A percentile compares a stretch with the other conserved stretches of the same genome.
Evolutionary conservation across 768 basidiomycete genomes (phyloP).

Genomic region (Lanmaoa rubissima): DNA sequence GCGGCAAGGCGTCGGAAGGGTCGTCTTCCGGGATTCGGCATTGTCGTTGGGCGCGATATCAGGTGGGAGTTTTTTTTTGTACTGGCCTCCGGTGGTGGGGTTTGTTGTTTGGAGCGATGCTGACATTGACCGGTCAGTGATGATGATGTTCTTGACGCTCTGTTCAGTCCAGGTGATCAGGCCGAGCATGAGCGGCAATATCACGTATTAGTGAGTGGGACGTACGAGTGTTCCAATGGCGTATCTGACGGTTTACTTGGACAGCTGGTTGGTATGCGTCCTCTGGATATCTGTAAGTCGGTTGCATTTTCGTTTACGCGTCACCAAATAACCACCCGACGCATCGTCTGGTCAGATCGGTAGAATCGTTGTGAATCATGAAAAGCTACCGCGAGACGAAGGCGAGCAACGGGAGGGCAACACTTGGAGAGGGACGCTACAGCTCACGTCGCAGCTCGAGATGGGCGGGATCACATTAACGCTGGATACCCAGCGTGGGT

Average conservation of each 20-base stretch:
- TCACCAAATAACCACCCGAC: neutral
- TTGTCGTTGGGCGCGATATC: slow-evolving; percentile 6
- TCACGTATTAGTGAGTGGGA: slow-evolving; percentile 20
- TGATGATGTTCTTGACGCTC: slow-evolving; percentile 22
- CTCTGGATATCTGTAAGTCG: slow-evolving; percentile 21
- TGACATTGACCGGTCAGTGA: slow-evolving; percentile 3
- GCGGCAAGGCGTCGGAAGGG: neutral
- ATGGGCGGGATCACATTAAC: slow-evolving; percentile 3
- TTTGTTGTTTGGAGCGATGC: neutral
- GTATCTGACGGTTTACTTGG: neutral
- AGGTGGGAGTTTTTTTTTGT: slow-evolving; percentile 5
- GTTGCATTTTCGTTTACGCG: neutral
- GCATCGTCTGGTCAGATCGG: slow-evolving; percentile 12
- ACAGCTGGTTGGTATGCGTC: slow-evolving; percentile 20
- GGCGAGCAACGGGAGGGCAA: neutral
- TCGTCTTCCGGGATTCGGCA: slow-evolving; percentile 20
- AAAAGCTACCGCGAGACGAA: slow-evolving; percentile 1
- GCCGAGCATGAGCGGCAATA: slow-evolving; percentile 17
- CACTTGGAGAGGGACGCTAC: slow-evolving; percentile 5
- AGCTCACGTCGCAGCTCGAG: slow-evolving; percentile 22
- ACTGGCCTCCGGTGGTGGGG: neutral
- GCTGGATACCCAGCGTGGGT: neutral
- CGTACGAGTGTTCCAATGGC: neutral
- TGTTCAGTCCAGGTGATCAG: slow-evolving; percentile 10
- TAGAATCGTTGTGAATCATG: slow-evolving; percentile 13